Evolutionary conservation across 352 stramenopile genomes (phyloP), one percentile per base, ranked within the genome.

Genomic region (Phytophthora colocasiae): DNA sequence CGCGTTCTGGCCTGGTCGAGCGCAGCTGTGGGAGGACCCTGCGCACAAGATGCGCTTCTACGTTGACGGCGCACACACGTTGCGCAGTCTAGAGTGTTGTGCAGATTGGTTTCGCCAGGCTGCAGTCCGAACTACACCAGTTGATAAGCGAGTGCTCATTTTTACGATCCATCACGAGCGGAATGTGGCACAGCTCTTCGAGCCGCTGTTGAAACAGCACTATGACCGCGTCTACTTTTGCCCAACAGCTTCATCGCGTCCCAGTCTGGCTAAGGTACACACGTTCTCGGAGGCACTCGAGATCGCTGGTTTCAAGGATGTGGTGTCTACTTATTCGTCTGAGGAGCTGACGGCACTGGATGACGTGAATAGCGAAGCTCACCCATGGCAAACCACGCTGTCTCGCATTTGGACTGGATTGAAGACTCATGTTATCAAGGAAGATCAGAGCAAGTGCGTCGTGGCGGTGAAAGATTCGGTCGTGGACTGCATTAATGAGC

Each of bases 21-120:
- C 85, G 40, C 91, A 97, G 47, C 4, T 81, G 15, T 75, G 90
- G 59, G 61, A 88, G 19, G 75, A 88, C 32, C 51, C 74, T 41
- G 63, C 48, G 5, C 54, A 80, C 58, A 54, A 70, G 29, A 77
- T 77, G 57, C 57, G 66, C 2, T 94, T 91, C 57, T 93, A 89
- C 69, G 84, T 98, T 17, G 92, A 98, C 63, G 92, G 92, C 22
- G 92, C 90, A 6, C 92, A 98, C 75, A 98, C 92, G 38, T 57
- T 89, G 41, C 73, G 75, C 31, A 96, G 88, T 55, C 74, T 98
- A 12, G 76, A 84, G 60, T 89, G 78, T 24, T 93, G 81, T 34
- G 78, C 73, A 34, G 68, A 85, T 27, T 98, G 92, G 92, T 97
- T 79, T 49, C 24, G 51, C 27, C 73, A 89, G 47, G 44, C 51